Evolutionary conservation across 495 filamentous ascomycete species (phyloP).

Genomic region (Penicillium argentinense): DNA sequence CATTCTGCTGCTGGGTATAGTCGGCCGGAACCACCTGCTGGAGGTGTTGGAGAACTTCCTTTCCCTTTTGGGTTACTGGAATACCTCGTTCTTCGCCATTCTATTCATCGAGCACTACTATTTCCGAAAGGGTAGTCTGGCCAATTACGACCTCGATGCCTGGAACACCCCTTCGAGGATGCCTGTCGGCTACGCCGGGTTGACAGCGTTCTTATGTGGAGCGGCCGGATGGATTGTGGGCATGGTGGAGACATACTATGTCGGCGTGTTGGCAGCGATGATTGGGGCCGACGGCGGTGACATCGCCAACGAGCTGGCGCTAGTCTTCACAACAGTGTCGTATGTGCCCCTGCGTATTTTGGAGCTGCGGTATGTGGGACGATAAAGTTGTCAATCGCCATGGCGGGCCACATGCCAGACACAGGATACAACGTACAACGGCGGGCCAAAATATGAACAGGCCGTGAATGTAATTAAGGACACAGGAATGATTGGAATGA

Average conservation of each 20-base stretch:
- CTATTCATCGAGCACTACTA: slow-evolving; percentile 59
- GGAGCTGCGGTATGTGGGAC: slow-evolving; percentile 31
- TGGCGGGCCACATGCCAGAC: neutral
- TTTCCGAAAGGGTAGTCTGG: slow-evolving; percentile 53
- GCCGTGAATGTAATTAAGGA: neutral
- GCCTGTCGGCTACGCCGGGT: slow-evolving; percentile 31
- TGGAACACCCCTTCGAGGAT: slow-evolving; percentile 34
- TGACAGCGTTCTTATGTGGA: slow-evolving; percentile 33
- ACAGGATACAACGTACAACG: neutral
- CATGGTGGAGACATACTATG: slow-evolving; percentile 41
- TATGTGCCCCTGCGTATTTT: slow-evolving; percentile 22
- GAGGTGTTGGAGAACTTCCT: slow-evolving; percentile 55
- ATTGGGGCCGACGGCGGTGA: slow-evolving; percentile 28
- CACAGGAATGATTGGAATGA: neutral
- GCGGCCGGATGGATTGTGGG: slow-evolving; percentile 37
- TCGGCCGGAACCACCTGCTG: slow-evolving; percentile 37
- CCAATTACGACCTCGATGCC: slow-evolving; percentile 40
- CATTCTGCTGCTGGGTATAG: slow-evolving; percentile 41
- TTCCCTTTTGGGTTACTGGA: slow-evolving; percentile 60
- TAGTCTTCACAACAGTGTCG: slow-evolving; percentile 24
- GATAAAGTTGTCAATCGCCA: slow-evolving; percentile 9
- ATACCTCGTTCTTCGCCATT: slow-evolving; percentile 56
- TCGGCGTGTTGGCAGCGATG: slow-evolving; percentile 23
- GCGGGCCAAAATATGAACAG: neutral
- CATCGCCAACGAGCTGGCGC: slow-evolving; percentile 30